Conservation (phyloP, 2,329 filamentous ascomycete genomes). For the Monilinia fructicola region DNA sequence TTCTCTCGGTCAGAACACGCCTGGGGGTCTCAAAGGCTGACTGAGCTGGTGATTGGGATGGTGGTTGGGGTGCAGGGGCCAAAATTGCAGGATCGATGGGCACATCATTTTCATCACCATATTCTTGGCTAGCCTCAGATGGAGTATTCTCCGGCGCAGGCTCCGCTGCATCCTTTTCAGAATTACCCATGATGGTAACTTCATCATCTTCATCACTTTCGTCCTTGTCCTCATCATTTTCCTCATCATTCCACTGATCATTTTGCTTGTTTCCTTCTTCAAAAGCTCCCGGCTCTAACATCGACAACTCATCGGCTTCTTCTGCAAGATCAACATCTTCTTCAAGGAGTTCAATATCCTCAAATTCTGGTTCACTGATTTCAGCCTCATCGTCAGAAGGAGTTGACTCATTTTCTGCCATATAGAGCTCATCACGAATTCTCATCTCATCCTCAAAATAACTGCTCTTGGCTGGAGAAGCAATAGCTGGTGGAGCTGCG, state of each 20-base stretch:
- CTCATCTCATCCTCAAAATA: conserved; percentile 65
- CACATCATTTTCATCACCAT: conserved; percentile 64
- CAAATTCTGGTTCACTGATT: conserved; percentile 42
- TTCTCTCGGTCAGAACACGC: conserved; percentile 39
- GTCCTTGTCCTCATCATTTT: conserved; percentile 5
- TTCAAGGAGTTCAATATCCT: conserved; percentile 50
- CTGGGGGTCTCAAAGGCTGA: conserved; percentile 35
- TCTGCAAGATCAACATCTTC: conserved; percentile 59
- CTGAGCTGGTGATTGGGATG: conserved; percentile 17
- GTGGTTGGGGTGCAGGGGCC: conserved; percentile 23
- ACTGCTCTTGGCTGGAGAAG: conserved; percentile 45
- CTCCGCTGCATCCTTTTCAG: not conserved
- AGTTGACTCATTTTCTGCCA: conserved; percentile 41
- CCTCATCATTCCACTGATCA: conserved; percentile 13
- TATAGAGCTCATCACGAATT: conserved; percentile 44
- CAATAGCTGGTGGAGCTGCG: conserved; percentile 19
- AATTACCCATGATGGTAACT: not conserved
- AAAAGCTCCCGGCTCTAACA: conserved; percentile 46
- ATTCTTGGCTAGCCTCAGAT: conserved; percentile 64
- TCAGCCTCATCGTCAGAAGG: conserved; percentile 20
- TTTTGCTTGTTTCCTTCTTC: conserved; percentile 27
- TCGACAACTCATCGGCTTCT: conserved; percentile 61
- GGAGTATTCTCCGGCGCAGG: conserved; percentile 46
- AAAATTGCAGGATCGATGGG: conserved; percentile 54
- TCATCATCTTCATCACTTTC: conserved; percentile 12